Evolutionary conservation across 2,329 filamentous ascomycete species (phyloP), one percentile per base, ranked within the genome.

Genomic region (Fusarium miscanthi): DNA sequence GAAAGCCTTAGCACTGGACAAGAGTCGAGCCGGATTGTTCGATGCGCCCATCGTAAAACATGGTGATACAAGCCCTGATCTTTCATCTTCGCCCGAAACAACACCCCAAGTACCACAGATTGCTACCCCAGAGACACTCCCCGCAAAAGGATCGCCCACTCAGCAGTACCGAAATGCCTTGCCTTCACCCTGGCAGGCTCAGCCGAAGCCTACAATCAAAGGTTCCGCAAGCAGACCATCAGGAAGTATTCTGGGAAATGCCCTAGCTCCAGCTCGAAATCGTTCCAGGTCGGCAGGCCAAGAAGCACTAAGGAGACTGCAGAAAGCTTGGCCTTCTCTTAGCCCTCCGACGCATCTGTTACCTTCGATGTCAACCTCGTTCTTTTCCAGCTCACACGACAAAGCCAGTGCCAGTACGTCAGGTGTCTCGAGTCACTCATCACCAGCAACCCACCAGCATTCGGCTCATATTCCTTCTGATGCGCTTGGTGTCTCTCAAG

Each of bases 221-320:
- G 66, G 71, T 25, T 42, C 74, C 14, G 65, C 66, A 52, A 73
- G 66, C 46, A 77, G 73, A 30, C 74, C 78, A 35, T 77, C 79
- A 23, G 78, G 78, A 25, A 75, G 79, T 16, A 69, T 80, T 14
- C 78, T 89, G 35, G 82, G 84, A 16, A 80, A 81, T 8, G 85
- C 87, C 5, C 85, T 89, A 60, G 81, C 82, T n/a, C 81, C 83
- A 23, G 81, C 80, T 13, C 83, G 87, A 56, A 83, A 84, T 48
- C 81, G 89, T 25, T 87, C 89, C 23, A 83, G 85, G 21, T 91
- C 89, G 4, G 84, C 85, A 6, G 86, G 89, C 19, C 84, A 87
- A 38, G 89, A 90, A 60, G 86, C 88, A 9, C 77, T 91, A 31
- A 89, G 85, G 77, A 87, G 84, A 70, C 78, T 91, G 46, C 87